Base-by-base conservation (phyloP, 1,139 yeast genomes). In the Groenewaldozyma auringiensis region DNA sequence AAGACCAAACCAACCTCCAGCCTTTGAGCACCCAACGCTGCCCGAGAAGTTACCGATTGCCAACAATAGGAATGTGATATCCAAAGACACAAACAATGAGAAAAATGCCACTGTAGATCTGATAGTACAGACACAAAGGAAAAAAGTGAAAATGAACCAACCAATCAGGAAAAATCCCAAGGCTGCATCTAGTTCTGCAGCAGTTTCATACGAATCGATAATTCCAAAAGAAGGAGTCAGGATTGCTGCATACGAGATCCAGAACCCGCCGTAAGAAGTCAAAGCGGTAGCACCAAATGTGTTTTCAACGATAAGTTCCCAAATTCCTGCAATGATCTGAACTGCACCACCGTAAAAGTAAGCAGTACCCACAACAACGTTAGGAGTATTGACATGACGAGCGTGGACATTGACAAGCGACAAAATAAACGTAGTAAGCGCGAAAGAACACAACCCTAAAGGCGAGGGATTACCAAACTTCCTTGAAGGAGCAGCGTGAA, bases 391-490 rank as follows among this genome's bases (percentile, higher is more conserved):
- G 25, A 81, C 75, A 20, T 80, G 79, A 61, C 79, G 76, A n/a
- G 86, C 85, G 25, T 72, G 72, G 4, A 75, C 72, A 53, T 80
- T 79, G 53, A 79, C 68, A 60, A 88, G 67, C 3, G 89, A 80
- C 41, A 87, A 71, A 13, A 86, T 86, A 64, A 88, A 84, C 3
- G 95, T 84, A 17, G 95, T 84, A 54, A 86, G 70, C 4, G 94
- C 95, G 61, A 88, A 87, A 3, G 86, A 94, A 43, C 79, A 75
- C 52, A 88, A 71, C 13, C 96, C 96, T 47, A 88, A 71, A 2
- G 96, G 95, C 43, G 94, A 86, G 39, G 96, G 94, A 64, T 87
- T 87, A 50, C 83, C 95, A 62, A 86, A 81, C 64, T 80, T 74
- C 63, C 83, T 78, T 42, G 75, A 70, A 29, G 94, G 80, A 35